Percentiles rank a stretch among this genome's conserved stretches.
Conservation (phyloP, 257 asterid species). For the Primulina huaijiensis region DNA sequence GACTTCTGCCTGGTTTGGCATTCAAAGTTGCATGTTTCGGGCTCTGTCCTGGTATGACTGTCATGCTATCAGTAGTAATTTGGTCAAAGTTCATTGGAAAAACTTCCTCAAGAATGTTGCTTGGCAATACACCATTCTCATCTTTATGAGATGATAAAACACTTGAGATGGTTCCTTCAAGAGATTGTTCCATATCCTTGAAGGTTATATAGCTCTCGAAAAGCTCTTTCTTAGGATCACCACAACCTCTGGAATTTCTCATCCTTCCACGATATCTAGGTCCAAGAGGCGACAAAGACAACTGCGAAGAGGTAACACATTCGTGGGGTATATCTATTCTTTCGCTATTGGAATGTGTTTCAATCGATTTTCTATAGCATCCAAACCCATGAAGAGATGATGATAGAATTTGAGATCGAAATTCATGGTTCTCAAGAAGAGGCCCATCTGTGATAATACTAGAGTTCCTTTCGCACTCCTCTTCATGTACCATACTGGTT, state of each 20-base stretch:
- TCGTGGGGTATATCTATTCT: slow-evolving; percentile 28
- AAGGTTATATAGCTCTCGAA: slow-evolving; percentile 47
- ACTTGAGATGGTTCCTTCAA: slow-evolving; percentile 54
- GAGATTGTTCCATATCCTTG: slow-evolving; percentile 65
- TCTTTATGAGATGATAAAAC: slow-evolving; percentile 36
- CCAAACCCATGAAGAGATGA: slow-evolving; percentile 32
- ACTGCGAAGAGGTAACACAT: slow-evolving; percentile 36
- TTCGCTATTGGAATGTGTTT: slow-evolving; percentile 30
- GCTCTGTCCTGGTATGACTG: slow-evolving; percentile 32
- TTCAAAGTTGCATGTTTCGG: slow-evolving; percentile 30
- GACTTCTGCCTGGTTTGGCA: slow-evolving; percentile 37
- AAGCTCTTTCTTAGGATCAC: slow-evolving; percentile 31
- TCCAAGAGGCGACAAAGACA: slow-evolving; percentile 63
- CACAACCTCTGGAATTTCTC: slow-evolving; percentile 28
- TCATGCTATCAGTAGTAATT: slow-evolving; percentile 45
- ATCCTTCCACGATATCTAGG: slow-evolving; percentile 37
- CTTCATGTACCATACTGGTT: slow-evolving; percentile 28
- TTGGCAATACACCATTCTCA: slow-evolving; percentile 22
- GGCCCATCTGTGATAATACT: slow-evolving; percentile 61
- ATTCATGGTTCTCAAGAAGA: slow-evolving; percentile 48
- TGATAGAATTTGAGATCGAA: slow-evolving; percentile 24
- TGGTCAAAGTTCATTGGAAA: slow-evolving; percentile 50
- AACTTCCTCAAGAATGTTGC: slow-evolving; percentile 42
- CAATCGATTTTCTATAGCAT: slow-evolving; percentile 25
- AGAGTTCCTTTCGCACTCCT: slow-evolving; percentile 31